These are phyloP conservation scores for Podospora australis DNA, from an alignment of 495 filamentous ascomycete species.

Conservation along the genomic window DNA sequence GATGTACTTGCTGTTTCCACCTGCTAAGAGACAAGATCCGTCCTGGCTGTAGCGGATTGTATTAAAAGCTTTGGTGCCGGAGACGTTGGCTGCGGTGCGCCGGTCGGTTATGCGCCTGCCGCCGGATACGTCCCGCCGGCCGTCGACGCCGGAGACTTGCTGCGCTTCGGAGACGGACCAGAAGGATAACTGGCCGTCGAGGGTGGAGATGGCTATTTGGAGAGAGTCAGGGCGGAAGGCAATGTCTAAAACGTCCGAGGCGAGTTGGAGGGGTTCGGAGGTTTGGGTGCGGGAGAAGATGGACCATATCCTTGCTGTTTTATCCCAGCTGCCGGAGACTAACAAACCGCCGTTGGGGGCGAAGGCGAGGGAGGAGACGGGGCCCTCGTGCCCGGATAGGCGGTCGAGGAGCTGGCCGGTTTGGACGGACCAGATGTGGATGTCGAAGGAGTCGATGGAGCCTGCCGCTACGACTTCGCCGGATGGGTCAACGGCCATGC, in stretches of 20 bases:
- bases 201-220: conserved; percentile 82
- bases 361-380: conserved; percentile 80
- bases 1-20: conserved; percentile 94
- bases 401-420: conserved; percentile 92
- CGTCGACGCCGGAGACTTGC: conserved; percentile 75
- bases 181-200: conserved; percentile 92
- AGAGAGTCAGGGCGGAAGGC: conserved; percentile 84
- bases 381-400: conserved; percentile 87
- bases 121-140: conserved; percentile 85
- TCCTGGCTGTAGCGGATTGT: conserved; percentile 86
- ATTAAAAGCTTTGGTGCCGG: conserved; percentile 83
- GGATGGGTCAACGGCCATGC: conserved; percentile 89
- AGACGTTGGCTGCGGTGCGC: conserved; percentile 79
- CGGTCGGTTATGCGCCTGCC: conserved; percentile 82
- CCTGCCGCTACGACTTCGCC: conserved; percentile 94
- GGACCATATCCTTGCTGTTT: conserved; percentile 89
- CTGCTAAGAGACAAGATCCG: conserved; percentile 81
- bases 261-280: conserved; percentile 83
- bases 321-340: conserved; percentile 91
- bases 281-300: conserved; percentile 92
- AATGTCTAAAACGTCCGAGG: conserved; percentile 82
- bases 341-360: conserved; percentile 75
- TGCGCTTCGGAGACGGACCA: conserved; percentile 86
- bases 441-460: conserved; percentile 90
- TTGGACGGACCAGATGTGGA: conserved; percentile 97